Evolutionary conservation across 768 basidiomycete genomes (phyloP), one percentile per base, ranked within the genome.

Genomic region (Infundibulicybe gibba): DNA sequence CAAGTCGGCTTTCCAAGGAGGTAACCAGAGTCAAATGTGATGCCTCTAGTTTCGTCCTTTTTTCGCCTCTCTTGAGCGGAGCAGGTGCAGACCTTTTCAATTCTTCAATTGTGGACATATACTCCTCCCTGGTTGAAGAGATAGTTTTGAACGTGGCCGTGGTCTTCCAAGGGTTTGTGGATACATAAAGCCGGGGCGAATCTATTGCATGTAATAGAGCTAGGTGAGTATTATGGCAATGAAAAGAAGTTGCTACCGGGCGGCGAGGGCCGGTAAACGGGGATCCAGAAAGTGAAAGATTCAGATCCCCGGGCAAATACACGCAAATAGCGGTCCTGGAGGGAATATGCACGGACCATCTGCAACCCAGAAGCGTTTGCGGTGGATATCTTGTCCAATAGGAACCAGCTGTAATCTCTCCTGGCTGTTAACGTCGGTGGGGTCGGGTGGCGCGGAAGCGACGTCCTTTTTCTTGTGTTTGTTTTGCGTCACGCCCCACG

Each of bases 141-240:
- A 86, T 65, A 10, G 83, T 74, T 55, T 83, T 75, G 57, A 93
- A 87, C 13, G 85, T 84, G 30, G 88, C 83, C 8, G 83, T 80
- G 37, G 84, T 83, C 69, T 92, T 94, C 90, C 89, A 94, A 16
- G 91, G 91, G 64, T 94, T 94, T 12, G 87, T 88, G 31, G 90
- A 92, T 33, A 78, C 69, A 59, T 90, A 94, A 44, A 93, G 67
- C 49, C 91, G 81, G 19, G 90, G 88, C 40, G 91, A 92, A 70
- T 90, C 90, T 93, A 58, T 62, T 50, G 48, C 51, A 54, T 54
- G 54, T 47, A 40, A 50, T 57, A 45, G 52, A 49, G 47, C 45
- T 47, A 41, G 56, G 51, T 67, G 38, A 60, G 64, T 44, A 61
- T 57, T 51, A 62, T 49, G 54, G 53, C 52, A 49, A 58, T 51